A percentile compares a stretch with the other conserved stretches of the same genome.
phyloP scores from a whole-genome alignment of 257 asterid genomes.

The Solanum lycopersicoides region DNA sequence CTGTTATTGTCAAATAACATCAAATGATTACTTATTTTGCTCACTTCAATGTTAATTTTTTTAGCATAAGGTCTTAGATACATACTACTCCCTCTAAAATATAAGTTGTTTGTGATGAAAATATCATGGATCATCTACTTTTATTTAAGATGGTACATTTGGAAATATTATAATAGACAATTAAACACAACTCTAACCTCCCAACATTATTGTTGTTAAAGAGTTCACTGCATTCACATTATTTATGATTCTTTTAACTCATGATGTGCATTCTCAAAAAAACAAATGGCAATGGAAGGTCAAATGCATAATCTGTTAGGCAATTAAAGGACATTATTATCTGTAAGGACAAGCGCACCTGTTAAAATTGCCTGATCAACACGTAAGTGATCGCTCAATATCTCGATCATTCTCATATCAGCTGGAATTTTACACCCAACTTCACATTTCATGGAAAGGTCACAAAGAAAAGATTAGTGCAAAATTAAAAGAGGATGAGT shows the following conservation, averaged over 20 bases:
- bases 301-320: not conserved
- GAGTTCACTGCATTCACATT: not conserved
- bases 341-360: constrained; percentile 16
- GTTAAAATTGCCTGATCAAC: constrained; percentile 99
- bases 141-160: not conserved
- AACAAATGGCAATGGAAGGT: not conserved
- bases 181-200: not conserved
- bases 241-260: not conserved
- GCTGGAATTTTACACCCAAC: constrained; percentile 99
- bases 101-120: not conserved
- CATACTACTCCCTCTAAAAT: not conserved
- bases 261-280: not conserved
- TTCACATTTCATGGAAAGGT: constrained; percentile 18
- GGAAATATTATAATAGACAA: not conserved
- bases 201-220: not conserved
- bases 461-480: constrained; percentile 6
- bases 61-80: not conserved
- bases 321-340: not conserved
- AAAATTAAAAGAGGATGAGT: not conserved
- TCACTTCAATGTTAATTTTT: not conserved
- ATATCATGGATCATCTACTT: not conserved
- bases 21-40: not conserved
- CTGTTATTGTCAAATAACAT: not conserved
- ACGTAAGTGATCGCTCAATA: constrained; percentile 81
- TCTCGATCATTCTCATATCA: constrained; percentile 94